Conservation (phyloP, 768 basidiomycete genomes). For the Rhizopogon sp. region DNA sequence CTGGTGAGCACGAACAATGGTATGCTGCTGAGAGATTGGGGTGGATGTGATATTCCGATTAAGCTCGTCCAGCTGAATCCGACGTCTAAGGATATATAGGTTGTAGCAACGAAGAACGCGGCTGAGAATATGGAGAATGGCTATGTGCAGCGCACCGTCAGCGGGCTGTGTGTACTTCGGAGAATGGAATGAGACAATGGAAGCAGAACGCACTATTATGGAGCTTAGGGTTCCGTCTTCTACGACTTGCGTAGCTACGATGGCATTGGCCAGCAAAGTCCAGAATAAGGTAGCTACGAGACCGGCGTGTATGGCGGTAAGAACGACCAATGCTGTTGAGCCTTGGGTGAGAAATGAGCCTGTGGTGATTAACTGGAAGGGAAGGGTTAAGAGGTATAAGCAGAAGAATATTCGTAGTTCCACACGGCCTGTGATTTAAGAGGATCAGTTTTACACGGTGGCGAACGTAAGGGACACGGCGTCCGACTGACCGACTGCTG, state of each 20-base stretch:
- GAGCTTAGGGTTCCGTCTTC: conserved; percentile 83
- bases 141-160: conserved; percentile 27
- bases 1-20: conserved; percentile 78
- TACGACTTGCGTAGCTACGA: conserved; percentile 84
- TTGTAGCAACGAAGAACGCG: conserved; percentile 64
- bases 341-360: conserved; percentile 80
- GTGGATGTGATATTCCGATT: conserved; percentile 57
- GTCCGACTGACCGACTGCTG: conserved; percentile 72
- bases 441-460: conserved; percentile 2
- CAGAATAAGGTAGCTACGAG: conserved; percentile 76
- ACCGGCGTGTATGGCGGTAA: conserved; percentile 79
- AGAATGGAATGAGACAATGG: background rate
- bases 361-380: conserved; percentile 77
- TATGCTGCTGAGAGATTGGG: conserved; percentile 52
- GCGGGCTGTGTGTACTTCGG: background rate
- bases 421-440: conserved; percentile 44
- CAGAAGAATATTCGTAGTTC: conserved; percentile 66
- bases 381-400: conserved; percentile 66
- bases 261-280: conserved; percentile 67
- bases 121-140: conserved; percentile 55
- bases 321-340: conserved; percentile 55
- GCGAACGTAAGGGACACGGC: background rate
- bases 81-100: conserved; percentile 84
- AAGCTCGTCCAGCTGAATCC: conserved; percentile 59
- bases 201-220: conserved; percentile 46